Percentiles rank a stretch among this genome's conserved stretches.
Conservation (phyloP, 1,139 yeast genomes). For the Geotrichum siamense region DNA sequence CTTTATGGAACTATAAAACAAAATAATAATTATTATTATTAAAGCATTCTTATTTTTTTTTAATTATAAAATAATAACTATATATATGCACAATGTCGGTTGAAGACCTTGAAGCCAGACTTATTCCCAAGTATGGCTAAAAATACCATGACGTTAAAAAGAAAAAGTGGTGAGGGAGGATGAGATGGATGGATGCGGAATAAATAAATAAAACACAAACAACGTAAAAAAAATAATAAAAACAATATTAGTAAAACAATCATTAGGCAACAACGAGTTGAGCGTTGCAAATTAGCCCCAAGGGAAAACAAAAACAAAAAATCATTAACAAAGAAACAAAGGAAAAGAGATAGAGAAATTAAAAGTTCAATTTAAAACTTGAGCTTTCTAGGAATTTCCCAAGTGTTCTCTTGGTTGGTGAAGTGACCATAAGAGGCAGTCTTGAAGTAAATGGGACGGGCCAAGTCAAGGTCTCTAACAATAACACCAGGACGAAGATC, state of each 20-base stretch:
- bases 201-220: slow-evolving; percentile 12
- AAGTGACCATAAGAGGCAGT: slow-evolving; percentile 99
- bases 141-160: slow-evolving; percentile 5
- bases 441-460: slow-evolving; percentile 98
- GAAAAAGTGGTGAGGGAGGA: too few species aligned
- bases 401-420: slow-evolving; percentile 96
- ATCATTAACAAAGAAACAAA: slow-evolving; percentile 14
- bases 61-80: slow-evolving; percentile 9
- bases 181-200: slow-evolving; percentile 15
- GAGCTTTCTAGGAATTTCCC: slow-evolving; percentile 97
- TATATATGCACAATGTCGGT: slow-evolving; percentile 17
- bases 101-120: slow-evolving; percentile 19
- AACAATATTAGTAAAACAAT: slow-evolving; percentile 8
- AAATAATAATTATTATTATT: too few species aligned
- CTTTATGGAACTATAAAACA: too few species aligned
- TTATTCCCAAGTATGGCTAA: slow-evolving; percentile 17
- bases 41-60: too few species aligned
- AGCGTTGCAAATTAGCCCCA: slow-evolving; percentile 17
- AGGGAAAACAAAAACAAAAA: slow-evolving; percentile 11
- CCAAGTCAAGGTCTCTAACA: slow-evolving; percentile 92
- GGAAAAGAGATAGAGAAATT: neutral
- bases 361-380: slow-evolving; percentile 44
- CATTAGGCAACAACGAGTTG: slow-evolving; percentile 19
- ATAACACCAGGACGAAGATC: slow-evolving; percentile 99
- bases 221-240: slow-evolving; percentile 4